phyloP scores from a whole-genome alignment of 2,329 filamentous ascomycete species.

The Huntiella moniliformis region DNA sequence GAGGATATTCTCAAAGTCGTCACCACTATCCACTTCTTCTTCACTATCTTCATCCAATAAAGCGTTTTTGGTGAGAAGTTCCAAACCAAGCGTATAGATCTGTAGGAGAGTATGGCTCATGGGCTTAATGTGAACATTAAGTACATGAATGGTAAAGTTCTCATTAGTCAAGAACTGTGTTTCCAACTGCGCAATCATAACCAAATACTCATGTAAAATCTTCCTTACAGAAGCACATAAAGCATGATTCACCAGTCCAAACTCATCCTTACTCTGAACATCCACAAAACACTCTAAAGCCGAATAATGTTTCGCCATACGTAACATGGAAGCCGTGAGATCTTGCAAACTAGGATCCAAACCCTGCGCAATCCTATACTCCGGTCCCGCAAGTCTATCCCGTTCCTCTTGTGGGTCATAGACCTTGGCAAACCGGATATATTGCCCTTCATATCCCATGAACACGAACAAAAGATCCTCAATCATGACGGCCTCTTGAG shows the following conservation, averaged over 20 bases:
- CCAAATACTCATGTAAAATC: conserved; percentile 78
- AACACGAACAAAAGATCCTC: conserved; percentile 89
- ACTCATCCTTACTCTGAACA: conserved; percentile 81
- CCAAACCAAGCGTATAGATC: conserved; percentile 69
- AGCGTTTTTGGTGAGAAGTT: conserved; percentile 73
- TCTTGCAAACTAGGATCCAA: conserved; percentile 84
- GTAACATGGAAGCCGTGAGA: conserved; percentile 71
- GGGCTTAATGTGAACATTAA: conserved; percentile 79
- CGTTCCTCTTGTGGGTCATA: conserved; percentile 77
- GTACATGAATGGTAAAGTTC: conserved; percentile 76
- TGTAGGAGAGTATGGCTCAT: conserved; percentile 85
- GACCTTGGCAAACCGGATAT: conserved; percentile 66
- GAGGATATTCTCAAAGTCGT: conserved; percentile 83
- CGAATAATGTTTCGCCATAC: conserved; percentile 83
- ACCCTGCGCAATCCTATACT: conserved; percentile 61
- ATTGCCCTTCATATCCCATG: conserved; percentile 98
- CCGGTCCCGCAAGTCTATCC: conserved; percentile 65
- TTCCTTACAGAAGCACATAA: conserved; percentile 89
- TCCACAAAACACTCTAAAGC: conserved; percentile 87
- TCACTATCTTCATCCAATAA: conserved; percentile 67
- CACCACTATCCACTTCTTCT: conserved; percentile 52
- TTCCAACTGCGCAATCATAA: conserved; percentile 83
- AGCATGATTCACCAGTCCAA: conserved; percentile 86
- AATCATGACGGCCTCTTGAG: conserved; percentile 70
- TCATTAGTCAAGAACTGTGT: conserved; percentile 79